Conservation (phyloP, 2,329 filamentous ascomycete genomes). For the Fusarium sp. region DNA sequence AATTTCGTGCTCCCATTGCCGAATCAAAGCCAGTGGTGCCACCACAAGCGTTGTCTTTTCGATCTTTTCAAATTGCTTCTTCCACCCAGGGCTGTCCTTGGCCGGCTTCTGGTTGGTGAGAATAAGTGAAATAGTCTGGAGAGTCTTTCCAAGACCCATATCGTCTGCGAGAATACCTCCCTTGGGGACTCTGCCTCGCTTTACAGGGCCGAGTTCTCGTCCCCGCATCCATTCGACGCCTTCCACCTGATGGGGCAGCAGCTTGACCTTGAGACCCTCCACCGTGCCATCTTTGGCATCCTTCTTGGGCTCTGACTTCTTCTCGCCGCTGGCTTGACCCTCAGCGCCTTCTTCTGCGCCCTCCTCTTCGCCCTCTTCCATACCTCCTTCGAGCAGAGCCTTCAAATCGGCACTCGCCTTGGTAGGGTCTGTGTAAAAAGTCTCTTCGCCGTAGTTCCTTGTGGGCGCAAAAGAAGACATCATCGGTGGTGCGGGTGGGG, state of each 20-base stretch:
- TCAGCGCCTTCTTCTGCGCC: conserved; percentile 57
- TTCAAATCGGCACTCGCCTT: conserved; percentile 84
- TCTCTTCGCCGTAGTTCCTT: conserved; percentile 56
- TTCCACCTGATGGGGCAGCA: conserved; percentile 94
- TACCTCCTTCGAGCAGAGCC: conserved; percentile 82
- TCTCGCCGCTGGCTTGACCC: conserved; percentile 37
- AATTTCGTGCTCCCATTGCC: conserved; percentile 97
- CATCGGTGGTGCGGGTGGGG: conserved; percentile 22
- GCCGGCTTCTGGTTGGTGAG: conserved; percentile 81
- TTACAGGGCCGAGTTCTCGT: conserved; percentile 87
- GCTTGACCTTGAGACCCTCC: conserved; percentile 85
- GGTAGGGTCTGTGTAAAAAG: conserved; percentile 76
- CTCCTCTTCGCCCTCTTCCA: conserved; percentile 75
- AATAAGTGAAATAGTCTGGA: conserved; percentile 92
- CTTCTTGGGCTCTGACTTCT: conserved; percentile 46
- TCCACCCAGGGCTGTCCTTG: conserved; percentile 70
- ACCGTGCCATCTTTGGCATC: conserved; percentile 66
- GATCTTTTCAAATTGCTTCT: conserved; percentile 76
- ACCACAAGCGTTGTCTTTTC: conserved; percentile 90
- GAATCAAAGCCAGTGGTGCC: conserved; percentile 91
- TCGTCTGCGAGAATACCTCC: conserved; percentile 97
- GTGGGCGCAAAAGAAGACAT: conserved; percentile 23
- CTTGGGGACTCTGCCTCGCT: conserved; percentile 84
- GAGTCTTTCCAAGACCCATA: conserved; percentile 96
- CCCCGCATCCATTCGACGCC: conserved; percentile 96